A percentile compares a stretch with the other conserved stretches of the same genome.
Evolutionary conservation across 208 protist genomes (phyloP).

Genomic region (Trypanosoma mega): DNA sequence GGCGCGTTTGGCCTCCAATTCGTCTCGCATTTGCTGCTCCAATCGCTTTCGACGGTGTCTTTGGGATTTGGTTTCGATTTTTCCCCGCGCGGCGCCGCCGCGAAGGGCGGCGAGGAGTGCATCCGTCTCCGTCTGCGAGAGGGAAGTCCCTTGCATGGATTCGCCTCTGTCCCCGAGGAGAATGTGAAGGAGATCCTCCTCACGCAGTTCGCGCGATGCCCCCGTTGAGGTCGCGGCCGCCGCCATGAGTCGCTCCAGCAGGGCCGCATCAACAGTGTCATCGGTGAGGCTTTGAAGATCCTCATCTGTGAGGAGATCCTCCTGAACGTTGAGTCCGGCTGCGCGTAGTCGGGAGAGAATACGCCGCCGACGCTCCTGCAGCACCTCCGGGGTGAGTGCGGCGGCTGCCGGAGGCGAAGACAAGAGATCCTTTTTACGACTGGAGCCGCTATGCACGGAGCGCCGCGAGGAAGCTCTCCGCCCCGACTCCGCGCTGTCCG

Average conservation of each 20-base stretch:
- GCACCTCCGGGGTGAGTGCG: constrained; percentile 30
- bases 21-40: constrained; percentile 36
- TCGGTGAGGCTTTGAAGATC: constrained; percentile 20
- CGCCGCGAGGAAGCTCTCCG: too few species aligned
- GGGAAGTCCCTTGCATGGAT: constrained; percentile 22
- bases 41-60: constrained; percentile 56
- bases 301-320: constrained; percentile 31
- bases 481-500: too few species aligned
- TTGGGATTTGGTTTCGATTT: constrained; percentile 37
- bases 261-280: constrained; percentile 31
- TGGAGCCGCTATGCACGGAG: too few species aligned
- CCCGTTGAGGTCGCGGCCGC: constrained; percentile 18
- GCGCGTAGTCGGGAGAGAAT: constrained; percentile 38
- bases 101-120: constrained; percentile 56
- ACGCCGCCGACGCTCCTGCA: constrained; percentile 39
- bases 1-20: constrained; percentile 7
- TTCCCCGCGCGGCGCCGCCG: constrained; percentile 2
- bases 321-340: constrained; percentile 44
- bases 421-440: too few species aligned
- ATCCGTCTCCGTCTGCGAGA: not conserved
- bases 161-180: constrained; percentile 36
- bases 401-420: too few species aligned
- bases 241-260: constrained; percentile 57
- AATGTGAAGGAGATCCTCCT: constrained; percentile 23
- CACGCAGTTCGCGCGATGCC: not conserved